Evolutionary conservation across 257 asterid genomes (phyloP).

Genomic region (Solanum peruvianum): DNA sequence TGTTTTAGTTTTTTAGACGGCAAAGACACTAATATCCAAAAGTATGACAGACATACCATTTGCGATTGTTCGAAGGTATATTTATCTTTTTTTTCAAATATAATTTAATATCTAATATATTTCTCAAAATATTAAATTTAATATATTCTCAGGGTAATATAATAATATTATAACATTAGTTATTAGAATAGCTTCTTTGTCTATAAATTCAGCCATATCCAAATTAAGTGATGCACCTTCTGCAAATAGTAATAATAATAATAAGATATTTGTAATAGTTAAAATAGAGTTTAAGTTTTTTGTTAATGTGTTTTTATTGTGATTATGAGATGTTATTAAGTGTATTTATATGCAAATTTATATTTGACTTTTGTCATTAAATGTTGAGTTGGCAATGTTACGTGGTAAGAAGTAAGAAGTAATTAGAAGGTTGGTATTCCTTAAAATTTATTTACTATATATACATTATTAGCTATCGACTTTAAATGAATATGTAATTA

Average conservation of each 20-base stretch:
- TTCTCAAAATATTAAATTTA: too few species aligned
- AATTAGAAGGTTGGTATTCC: not conserved
- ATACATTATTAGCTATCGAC: not conserved
- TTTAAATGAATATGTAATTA: not conserved
- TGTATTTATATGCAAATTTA: not conserved
- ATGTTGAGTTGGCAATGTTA: not conserved
- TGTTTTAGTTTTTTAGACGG: rapidly evolving
- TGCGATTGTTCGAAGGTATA: too few species aligned
- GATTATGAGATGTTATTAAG: not conserved
- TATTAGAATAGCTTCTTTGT: not conserved
- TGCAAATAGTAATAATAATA: conserved; percentile 13
- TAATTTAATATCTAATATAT: too few species aligned
- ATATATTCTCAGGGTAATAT: too few species aligned
- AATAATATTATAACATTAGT: too few species aligned
- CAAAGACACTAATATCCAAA: too few species aligned
- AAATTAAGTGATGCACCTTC: conserved; percentile 12
- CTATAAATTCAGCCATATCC: not conserved
- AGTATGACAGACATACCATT: too few species aligned
- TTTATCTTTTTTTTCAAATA: too few species aligned
- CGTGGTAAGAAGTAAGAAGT: not conserved
- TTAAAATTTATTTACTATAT: not conserved
- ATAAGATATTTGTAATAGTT: not conserved
- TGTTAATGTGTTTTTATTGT: not conserved
- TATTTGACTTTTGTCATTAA: conserved; percentile 1
- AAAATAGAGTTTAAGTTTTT: not conserved